A percentile compares a stretch with the other conserved stretches of the same genome.
These are phyloP conservation scores for Perilla frutescens DNA, from an alignment of 257 asterid genomes.

Conservation along the genomic window DNA sequence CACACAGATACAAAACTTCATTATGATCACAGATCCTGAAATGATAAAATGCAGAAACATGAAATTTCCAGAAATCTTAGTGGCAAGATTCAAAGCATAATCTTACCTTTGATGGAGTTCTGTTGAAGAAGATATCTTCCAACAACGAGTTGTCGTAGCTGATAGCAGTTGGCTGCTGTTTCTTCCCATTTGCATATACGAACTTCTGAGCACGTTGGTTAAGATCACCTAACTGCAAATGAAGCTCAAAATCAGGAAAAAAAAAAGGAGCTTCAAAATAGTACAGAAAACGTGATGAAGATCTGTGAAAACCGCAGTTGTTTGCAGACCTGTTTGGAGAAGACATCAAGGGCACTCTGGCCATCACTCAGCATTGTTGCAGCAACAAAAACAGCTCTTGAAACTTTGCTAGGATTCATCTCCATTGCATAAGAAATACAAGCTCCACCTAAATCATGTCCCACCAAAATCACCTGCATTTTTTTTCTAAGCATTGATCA, in stretches of 20 bases:
- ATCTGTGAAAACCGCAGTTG: not conserved
- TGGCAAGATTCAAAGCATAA: not conserved
- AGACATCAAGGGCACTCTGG: slow-evolving; percentile 56
- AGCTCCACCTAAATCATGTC: slow-evolving; percentile 68
- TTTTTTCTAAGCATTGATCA: not conserved
- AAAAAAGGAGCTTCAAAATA: not conserved
- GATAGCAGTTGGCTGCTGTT: slow-evolving; percentile 59
- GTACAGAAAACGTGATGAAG: not conserved
- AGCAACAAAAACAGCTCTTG: slow-evolving; percentile 62
- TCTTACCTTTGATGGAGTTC: slow-evolving; percentile 61
- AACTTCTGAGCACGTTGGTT: slow-evolving; percentile 58
- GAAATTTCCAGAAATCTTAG: not conserved
- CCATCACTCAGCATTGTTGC: slow-evolving; percentile 58
- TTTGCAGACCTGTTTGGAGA: slow-evolving; percentile 54
- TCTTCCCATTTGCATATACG: slow-evolving; percentile 55
- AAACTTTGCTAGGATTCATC: slow-evolving; percentile 53
- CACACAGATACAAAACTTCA: not conserved
- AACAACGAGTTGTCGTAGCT: slow-evolving; percentile 53
- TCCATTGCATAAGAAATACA: slow-evolving; percentile 66
- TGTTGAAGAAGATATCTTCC: slow-evolving; percentile 57
- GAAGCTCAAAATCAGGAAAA: not conserved
- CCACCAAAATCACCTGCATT: slow-evolving; percentile 66
- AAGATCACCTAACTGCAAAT: slow-evolving; percentile 47
- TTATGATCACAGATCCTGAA: not conserved
- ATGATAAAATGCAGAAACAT: too few species aligned